A percentile compares a stretch with the other conserved stretches of the same genome.
phyloP scores from a whole-genome alignment of 2,329 filamentous ascomycete genomes.

The Trichoderma asperellum region DNA sequence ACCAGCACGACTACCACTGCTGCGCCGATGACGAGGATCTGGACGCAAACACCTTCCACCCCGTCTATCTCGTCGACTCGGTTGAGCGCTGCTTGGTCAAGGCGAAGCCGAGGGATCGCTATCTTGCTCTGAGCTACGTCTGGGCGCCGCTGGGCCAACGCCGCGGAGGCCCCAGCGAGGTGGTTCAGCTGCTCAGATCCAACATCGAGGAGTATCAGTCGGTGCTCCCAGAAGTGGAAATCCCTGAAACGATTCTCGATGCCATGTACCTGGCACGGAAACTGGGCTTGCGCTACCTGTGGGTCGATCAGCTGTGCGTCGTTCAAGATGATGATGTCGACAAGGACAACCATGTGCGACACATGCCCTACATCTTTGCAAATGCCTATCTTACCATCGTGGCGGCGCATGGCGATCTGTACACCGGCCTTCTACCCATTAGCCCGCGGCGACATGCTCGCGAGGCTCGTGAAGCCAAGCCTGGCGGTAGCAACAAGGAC shows the following conservation, averaged over 20 bases:
- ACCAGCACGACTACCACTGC: conserved; percentile 49
- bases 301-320: conserved; percentile 53
- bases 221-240: conserved; percentile 43
- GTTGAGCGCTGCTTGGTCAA: conserved; percentile 46
- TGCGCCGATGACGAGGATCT: conserved; percentile 35
- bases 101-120: conserved; percentile 46
- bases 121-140: conserved; percentile 53
- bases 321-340: conserved; percentile 49
- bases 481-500: conserved; percentile 33
- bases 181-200: conserved; percentile 41
- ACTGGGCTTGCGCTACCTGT: conserved; percentile 49
- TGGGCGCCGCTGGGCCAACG: conserved; percentile 41
- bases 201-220: conserved; percentile 46
- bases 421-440: conserved; percentile 45
- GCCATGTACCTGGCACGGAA: conserved; percentile 51
- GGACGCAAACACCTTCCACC: conserved; percentile 44
- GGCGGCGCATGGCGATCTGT: conserved; percentile 47
- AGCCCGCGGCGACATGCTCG: conserved; percentile 40
- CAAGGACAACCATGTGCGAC: conserved; percentile 45
- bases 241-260: conserved; percentile 49
- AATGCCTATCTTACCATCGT: conserved; percentile 52
- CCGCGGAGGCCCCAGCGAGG: conserved; percentile 36
- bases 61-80: conserved; percentile 48
- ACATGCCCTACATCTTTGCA: conserved; percentile 52
- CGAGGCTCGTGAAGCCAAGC: conserved; percentile 33